Base-by-base conservation (phyloP, 371 early-diverging fungal genomes). In the Rhizopus sp. region DNA sequence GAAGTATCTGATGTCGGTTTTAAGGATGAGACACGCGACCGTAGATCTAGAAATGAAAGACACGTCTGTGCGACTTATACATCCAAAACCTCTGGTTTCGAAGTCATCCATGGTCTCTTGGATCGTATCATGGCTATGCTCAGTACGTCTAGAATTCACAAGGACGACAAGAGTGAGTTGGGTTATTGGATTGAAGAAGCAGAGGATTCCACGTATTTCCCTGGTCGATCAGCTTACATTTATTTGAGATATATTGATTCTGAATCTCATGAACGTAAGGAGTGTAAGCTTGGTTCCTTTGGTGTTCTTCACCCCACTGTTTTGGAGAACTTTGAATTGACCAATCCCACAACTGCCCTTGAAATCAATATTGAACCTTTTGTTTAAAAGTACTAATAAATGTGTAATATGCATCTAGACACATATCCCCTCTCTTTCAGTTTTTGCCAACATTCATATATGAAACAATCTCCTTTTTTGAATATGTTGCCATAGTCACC, bases 1-100 rank as follows among this genome's bases (percentile, higher is more conserved):
- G 99, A 99, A 70, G 94, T 97, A 13, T 91, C 94, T 35, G 99
- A 99, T 69, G 92, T 99, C 37, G 94, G 94, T 23, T 78, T 93
- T 69, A 91, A 95, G 80, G 93, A 94, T 73, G 80, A 88, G 8
- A 62, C 81, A 4, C 65, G 75, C 57, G 95, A 94, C 63, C 85
- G 94, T 57, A 82, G 93, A 38, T 87, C 96, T 3, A 80, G 91
- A 64, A 99, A 99, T 77, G 87, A 93, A 74, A 91, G 99, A 59
- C 89, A 89, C 51, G 85, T 99, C 35, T 88, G 91, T 64, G 95
- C 92, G 35, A 81, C 96, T 30, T 97, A 91, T 76, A 87, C 91
- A 31, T 90, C 92, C 71, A 92, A 90, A 68, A 82, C 88, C 13
- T 86, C 91, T 68, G 96, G 96, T 29, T 93, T 99, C 57, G 99